A percentile compares a stretch with the other conserved stretches of the same genome.
These are phyloP conservation scores for Albatrellus sp. DNA, from an alignment of 1,284 basidiomycete species.

Conservation along the genomic window DNA sequence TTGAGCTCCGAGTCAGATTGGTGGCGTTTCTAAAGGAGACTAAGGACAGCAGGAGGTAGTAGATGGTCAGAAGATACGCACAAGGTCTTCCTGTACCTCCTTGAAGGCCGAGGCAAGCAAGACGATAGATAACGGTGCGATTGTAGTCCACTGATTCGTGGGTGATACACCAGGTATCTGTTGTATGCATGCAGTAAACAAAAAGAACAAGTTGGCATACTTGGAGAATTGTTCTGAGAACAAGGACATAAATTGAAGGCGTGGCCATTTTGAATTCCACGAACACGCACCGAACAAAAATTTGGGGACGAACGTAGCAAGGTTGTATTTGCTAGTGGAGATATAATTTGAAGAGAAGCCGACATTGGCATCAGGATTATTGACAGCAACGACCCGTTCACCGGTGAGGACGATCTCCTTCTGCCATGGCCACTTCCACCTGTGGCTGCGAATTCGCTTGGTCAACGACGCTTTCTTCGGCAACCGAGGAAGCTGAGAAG, in stretches of 20 bases:
- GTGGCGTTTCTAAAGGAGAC: slow-evolving; percentile 71
- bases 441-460: slow-evolving; percentile 17
- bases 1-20: slow-evolving; percentile 93
- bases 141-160: slow-evolving; percentile 92
- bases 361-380: slow-evolving; percentile 47
- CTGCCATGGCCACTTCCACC: slow-evolving; percentile 73
- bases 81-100: slow-evolving; percentile 90
- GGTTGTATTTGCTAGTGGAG: slow-evolving; percentile 93
- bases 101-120: slow-evolving; percentile 95
- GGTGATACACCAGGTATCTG: slow-evolving; percentile 98
- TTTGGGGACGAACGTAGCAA: slow-evolving; percentile 83
- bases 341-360: slow-evolving; percentile 80
- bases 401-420: slow-evolving; percentile 47
- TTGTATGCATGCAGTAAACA: slow-evolving; percentile 97
- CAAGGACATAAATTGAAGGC: not conserved
- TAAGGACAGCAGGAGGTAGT: not conserved
- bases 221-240: slow-evolving; percentile 89
- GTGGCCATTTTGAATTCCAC: not conserved
- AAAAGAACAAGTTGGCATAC: slow-evolving; percentile 98
- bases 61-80: slow-evolving; percentile 21
- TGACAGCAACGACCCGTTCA: slow-evolving; percentile 66
- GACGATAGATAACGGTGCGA: slow-evolving; percentile 83
- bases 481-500: slow-evolving; percentile 6
- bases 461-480: slow-evolving; percentile 11
- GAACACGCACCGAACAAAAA: slow-evolving; percentile 66